phyloP scores from a whole-genome alignment of 2,329 filamentous ascomycete species.

The Mycogone perniciosa region DNA sequence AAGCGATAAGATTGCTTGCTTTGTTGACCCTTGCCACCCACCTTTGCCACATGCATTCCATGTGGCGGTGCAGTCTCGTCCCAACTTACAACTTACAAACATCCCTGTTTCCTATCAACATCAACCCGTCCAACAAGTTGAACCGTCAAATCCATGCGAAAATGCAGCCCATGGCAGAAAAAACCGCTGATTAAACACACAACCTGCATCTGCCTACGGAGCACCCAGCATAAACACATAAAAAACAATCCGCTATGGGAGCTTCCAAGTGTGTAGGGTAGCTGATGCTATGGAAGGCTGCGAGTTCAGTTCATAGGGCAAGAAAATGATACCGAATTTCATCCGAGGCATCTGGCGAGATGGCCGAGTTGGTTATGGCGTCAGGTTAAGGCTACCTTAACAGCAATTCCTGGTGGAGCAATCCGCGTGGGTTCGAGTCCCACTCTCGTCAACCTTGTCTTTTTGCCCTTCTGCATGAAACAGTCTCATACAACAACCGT shows the following conservation, averaged over 20 bases:
- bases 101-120: too few species aligned
- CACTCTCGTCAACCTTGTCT: constrained; percentile 14
- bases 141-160: too few species aligned
- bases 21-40: neutral
- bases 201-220: too few species aligned
- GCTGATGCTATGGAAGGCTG: neutral
- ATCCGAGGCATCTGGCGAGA: constrained; percentile 11
- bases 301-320: neutral
- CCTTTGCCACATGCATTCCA: neutral
- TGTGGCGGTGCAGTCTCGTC: neutral
- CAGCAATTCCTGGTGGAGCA: constrained; percentile 15
- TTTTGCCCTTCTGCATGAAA: neutral
- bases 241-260: too few species aligned
- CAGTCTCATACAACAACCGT: neutral
- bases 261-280: neutral
- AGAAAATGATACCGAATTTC: neutral
- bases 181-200: too few species aligned
- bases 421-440: constrained; percentile 17
- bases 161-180: too few species aligned
- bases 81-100: too few species aligned
- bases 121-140: too few species aligned
- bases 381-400: constrained; percentile 15
- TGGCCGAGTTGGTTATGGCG: constrained; percentile 15
- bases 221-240: too few species aligned
- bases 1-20: neutral